These are phyloP conservation scores for Cladosporium sp. DNA, from an alignment of 2,329 filamentous ascomycete genomes.

Conservation along the genomic window DNA sequence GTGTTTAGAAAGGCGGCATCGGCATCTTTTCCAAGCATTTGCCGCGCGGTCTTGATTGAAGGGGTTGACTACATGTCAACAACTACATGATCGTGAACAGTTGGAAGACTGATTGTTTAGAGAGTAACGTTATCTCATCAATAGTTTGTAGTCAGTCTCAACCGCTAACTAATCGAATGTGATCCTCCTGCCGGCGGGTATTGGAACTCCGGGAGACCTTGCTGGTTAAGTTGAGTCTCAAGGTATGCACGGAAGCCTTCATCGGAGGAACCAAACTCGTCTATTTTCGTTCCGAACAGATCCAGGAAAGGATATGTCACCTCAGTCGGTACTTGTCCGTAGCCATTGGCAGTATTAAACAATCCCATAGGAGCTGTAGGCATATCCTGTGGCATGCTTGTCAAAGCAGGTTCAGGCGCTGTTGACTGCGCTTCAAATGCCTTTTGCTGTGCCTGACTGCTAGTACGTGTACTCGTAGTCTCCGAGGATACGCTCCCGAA, in stretches of 20 bases:
- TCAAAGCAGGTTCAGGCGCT: not conserved
- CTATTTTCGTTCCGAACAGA: not conserved
- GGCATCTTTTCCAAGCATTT: too few species aligned
- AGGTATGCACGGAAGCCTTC: constrained; percentile 10
- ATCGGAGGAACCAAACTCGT: constrained; percentile 4
- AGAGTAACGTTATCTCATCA: too few species aligned
- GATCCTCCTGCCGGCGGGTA: not conserved
- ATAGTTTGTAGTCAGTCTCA: too few species aligned
- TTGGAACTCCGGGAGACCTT: constrained; percentile 2
- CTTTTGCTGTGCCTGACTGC: not conserved
- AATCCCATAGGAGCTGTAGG: not conserved
- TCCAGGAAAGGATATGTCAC: constrained; percentile 4
- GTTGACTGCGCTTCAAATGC: not conserved
- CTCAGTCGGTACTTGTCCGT: not conserved
- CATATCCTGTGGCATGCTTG: not conserved
- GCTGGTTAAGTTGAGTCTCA: constrained; percentile 6
- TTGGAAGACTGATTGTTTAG: too few species aligned
- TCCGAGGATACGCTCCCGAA: not conserved
- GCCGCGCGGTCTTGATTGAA: too few species aligned
- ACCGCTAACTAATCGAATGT: too few species aligned
- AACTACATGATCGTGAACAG: too few species aligned
- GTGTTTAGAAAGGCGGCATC: too few species aligned
- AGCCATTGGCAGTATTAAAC: not conserved
- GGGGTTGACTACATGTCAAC: too few species aligned
- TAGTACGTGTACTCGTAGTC: not conserved